Evolutionary conservation across 805 yeast species (phyloP).

Genomic region (Spencermartinsiella europaea): DNA sequence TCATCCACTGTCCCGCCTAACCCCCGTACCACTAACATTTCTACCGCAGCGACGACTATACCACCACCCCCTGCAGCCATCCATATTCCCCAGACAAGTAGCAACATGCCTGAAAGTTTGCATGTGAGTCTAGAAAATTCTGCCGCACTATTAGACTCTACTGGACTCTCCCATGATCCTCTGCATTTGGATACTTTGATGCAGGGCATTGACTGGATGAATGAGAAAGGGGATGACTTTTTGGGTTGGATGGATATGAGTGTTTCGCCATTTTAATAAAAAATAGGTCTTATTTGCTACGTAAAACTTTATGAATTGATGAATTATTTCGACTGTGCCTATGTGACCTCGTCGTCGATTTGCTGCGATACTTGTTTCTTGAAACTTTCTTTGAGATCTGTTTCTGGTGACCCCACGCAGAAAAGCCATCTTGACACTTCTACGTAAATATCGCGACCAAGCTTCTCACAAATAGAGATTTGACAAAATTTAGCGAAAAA

Average conservation of each 20-base stretch:
- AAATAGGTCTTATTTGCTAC: background rate
- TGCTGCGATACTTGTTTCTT: background rate
- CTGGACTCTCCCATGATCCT: constrained; percentile 25
- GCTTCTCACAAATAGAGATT: no score
- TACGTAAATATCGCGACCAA: background rate
- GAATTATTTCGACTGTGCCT: background rate
- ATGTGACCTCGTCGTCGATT: constrained; percentile 1
- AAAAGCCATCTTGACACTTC: no score
- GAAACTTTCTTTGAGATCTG: no score
- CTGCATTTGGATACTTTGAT: constrained; percentile 28
- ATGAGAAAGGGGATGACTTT: constrained; percentile 77
- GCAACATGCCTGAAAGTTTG: background rate
- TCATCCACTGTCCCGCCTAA: background rate
- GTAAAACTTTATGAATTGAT: background rate
- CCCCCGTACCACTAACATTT: background rate
- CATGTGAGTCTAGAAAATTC: background rate
- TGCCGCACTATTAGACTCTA: constrained; percentile 18
- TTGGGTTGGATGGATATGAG: constrained; percentile 80
- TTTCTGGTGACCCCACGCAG: no score
- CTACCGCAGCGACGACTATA: background rate
- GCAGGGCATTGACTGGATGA: constrained; percentile 82
- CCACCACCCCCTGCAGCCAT: background rate
- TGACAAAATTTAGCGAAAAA: background rate
- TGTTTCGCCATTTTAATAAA: constrained; percentile 10
- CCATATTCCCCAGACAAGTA: background rate